A percentile compares a stretch with the other conserved stretches of the same genome.
phyloP scores from a whole-genome alignment of 257 asterid species.

The Marsdenia floribunda region DNA sequence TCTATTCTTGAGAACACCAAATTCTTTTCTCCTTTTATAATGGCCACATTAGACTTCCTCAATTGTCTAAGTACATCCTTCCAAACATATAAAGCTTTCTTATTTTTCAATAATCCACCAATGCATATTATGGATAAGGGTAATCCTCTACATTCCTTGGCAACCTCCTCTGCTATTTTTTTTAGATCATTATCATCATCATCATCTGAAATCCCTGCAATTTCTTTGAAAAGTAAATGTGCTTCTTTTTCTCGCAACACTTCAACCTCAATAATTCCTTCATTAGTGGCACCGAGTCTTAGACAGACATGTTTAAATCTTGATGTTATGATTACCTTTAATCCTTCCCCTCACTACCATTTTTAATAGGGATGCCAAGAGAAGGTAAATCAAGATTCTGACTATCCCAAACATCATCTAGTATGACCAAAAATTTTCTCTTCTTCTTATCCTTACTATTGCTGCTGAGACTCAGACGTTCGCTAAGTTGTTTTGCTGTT shows the following conservation, averaged over 20 bases:
- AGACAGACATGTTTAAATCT: too few species aligned
- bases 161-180: neutral
- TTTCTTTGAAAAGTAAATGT: neutral
- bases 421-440: constrained; percentile 14
- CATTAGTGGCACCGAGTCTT: constrained; percentile 1
- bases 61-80: constrained; percentile 11
- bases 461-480: too few species aligned
- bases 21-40: neutral
- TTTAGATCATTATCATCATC: neutral
- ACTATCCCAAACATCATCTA: constrained; percentile 20
- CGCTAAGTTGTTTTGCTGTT: constrained; percentile 6
- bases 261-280: neutral
- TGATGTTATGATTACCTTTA: too few species aligned
- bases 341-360: neutral
- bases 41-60: constrained; percentile 6
- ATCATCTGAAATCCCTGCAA: neutral
- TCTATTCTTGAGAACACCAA: constrained; percentile 9
- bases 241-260: neutral
- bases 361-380: constrained; percentile 15
- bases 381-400: constrained; percentile 7
- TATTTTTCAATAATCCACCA: constrained; percentile 6
- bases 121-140: constrained; percentile 11
- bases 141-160: constrained; percentile 11
- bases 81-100: constrained; percentile 3
- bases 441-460: constrained; percentile 9